Evolutionary conservation across 176 grass and related monocot species (phyloP), one percentile per base, ranked within the genome.

Genomic region (Ensete glaucum): DNA sequence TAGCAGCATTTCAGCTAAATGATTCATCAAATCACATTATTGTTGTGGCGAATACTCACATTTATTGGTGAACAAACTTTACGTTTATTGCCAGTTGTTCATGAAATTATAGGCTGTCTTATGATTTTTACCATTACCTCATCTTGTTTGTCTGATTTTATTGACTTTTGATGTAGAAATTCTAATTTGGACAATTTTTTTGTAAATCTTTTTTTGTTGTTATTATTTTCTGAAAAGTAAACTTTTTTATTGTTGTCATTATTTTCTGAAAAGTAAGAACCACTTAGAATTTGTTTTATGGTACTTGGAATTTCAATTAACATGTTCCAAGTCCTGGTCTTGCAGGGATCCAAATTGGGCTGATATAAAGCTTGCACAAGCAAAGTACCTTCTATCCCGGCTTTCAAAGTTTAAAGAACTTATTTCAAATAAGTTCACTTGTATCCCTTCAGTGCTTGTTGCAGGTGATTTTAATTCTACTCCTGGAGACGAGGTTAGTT

Each of bases 401-500:
- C 79, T 93, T 63, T 89, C 82, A 26, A 73, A 93, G 64, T 98
- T 98, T 65, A 77, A 86, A 79, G 85, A 93, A 83, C 71, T 73
- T 76, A 71, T 98, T 56, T 87, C 86, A 16, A 83, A 79, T 82
- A 91, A 86, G 86, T 93, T 74, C 77, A 81, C 71, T 63, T 91
- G 84, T 58, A 78, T 72, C 51, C 88, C 90, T 87, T 90, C 88
- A 26, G 94, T 98, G 53, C 85, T 98, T 71, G 81, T 87, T 75
- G 84, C 88, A 74, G 94, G 94, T 75, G 90, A 98, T 81, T 93
- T 98, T 75, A 93, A 98, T 83, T 98, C 94, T 6, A 98, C 82
- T 50, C 94, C 90, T 2, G 84, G 88, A 74, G 94, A 98, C 69
- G 82, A 84, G 94, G 94, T 91, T 80, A 50, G 58, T 48, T 57